phyloP scores from a whole-genome alignment of 352 stramenopile genomes.

The Phytophthora citrophthora region DNA sequence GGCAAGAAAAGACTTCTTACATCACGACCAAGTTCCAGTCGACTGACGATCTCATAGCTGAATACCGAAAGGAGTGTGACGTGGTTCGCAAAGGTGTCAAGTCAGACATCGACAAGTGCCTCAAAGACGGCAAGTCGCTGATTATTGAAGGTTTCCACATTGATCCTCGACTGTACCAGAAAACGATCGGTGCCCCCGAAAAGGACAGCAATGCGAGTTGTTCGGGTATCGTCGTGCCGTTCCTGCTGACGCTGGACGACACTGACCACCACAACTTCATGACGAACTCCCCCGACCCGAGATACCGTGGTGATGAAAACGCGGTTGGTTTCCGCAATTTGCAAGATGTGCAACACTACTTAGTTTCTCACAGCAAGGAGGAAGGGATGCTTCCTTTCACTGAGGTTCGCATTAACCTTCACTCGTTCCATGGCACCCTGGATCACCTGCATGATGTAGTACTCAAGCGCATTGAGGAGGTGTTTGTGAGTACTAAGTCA shows the following conservation, averaged over 20 bases:
- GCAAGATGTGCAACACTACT: conserved; percentile 80
- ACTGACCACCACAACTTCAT: conserved; percentile 82
- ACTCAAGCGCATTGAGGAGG: conserved; percentile 83
- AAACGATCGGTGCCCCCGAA: conserved; percentile 52
- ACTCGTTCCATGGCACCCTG: conserved; percentile 88
- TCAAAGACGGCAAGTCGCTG: conserved; percentile 90
- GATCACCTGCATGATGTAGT: conserved; percentile 88
- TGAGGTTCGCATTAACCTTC: conserved; percentile 79
- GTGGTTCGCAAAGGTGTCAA: conserved; percentile 84
- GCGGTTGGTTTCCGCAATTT: conserved; percentile 75
- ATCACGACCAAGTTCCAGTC: conserved; percentile 65
- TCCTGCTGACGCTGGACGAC: conserved; percentile 73
- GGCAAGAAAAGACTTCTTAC: conserved; percentile 73
- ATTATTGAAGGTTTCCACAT: conserved; percentile 90
- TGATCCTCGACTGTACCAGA: conserved; percentile 86
- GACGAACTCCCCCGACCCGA: conserved; percentile 79
- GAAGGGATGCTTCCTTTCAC: conserved; percentile 68
- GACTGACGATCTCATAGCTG: conserved; percentile 59
- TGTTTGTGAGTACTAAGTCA: conserved; percentile 45
- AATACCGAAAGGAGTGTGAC: conserved; percentile 83
- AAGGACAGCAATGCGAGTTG: conserved; percentile 37
- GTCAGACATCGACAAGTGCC: conserved; percentile 88
- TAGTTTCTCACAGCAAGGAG: conserved; percentile 56
- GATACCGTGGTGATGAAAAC: conserved; percentile 69
- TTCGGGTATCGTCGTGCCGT: conserved; percentile 83